Conservation (phyloP, 2,329 filamentous ascomycete genomes). For the Alternaria longipes region DNA sequence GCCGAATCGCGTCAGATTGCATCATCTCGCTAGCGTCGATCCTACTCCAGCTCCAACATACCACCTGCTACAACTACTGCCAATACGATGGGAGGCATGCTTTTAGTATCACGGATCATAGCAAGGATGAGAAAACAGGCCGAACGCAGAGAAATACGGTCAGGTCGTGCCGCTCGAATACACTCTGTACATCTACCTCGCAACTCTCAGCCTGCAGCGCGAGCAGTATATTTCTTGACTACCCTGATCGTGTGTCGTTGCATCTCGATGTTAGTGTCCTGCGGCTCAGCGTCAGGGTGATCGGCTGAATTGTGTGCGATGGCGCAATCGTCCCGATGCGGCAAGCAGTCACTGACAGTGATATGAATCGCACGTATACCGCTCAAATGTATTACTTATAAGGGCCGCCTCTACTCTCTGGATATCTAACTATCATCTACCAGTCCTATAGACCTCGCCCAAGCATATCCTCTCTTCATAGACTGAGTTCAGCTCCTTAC, state of each 20-base stretch:
- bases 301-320: slow-evolving; percentile 47
- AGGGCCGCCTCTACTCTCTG: slow-evolving; percentile 9
- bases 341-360: slow-evolving; percentile 10
- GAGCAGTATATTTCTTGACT: background rate
- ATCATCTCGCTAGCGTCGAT: slow-evolving; percentile 27
- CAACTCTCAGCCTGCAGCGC: background rate
- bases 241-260: slow-evolving; percentile 6
- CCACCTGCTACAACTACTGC: background rate
- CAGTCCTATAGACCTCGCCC: background rate
- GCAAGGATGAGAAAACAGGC: background rate
- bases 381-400: slow-evolving; percentile 16
- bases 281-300: slow-evolving; percentile 10
- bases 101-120: background rate
- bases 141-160: background rate
- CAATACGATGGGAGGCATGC: background rate
- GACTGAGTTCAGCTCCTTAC: background rate
- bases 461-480: background rate
- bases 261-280: slow-evolving; percentile 10
- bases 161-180: background rate
- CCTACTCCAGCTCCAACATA: slow-evolving; percentile 25
- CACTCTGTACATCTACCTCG: background rate
- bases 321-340: slow-evolving; percentile 37
- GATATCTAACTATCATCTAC: background rate
- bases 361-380: slow-evolving; percentile 1
- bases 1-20: slow-evolving; percentile 29